Conservation (phyloP, 2,329 filamentous ascomycete genomes). For the Diaporthe sp. region DNA sequence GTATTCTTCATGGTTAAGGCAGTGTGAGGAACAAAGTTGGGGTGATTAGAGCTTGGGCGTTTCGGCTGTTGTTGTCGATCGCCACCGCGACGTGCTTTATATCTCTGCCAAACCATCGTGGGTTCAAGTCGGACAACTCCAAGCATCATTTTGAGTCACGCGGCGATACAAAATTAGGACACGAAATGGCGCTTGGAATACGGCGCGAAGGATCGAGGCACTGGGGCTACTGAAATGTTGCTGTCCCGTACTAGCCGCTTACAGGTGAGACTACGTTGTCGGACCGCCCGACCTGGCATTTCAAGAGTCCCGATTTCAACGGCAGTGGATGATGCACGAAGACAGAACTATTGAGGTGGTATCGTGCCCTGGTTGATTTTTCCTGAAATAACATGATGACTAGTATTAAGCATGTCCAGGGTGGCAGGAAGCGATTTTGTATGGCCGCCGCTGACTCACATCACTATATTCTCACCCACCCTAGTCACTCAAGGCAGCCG, state of each 20-base stretch:
- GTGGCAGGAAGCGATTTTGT: neutral
- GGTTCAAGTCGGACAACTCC: neutral
- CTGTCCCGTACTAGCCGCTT: neutral
- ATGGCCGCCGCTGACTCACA: conserved; percentile 1
- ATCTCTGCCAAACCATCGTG: neutral
- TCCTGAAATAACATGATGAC: neutral
- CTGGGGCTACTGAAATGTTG: neutral
- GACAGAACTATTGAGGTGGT: neutral
- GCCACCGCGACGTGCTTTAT: neutral
- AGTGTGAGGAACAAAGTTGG: neutral
- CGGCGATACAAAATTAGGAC: neutral
- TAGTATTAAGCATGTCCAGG: neutral
- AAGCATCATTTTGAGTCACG: neutral
- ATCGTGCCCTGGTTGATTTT: neutral
- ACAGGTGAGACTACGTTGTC: neutral
- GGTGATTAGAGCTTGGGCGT: neutral
- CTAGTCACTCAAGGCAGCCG: neutral
- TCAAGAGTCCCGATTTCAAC: neutral
- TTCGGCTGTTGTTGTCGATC: neutral
- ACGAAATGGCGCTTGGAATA: neutral
- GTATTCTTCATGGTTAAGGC: neutral
- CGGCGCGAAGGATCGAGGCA: neutral
- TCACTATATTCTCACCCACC: neutral
- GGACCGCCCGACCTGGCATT: neutral
- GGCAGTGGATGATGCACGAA: no score